Percentiles rank a stretch among this genome's conserved stretches.
These are phyloP conservation scores for Sideroxylon spinosum DNA, from an alignment of 179 eudicot species.

Conservation along the genomic window DNA sequence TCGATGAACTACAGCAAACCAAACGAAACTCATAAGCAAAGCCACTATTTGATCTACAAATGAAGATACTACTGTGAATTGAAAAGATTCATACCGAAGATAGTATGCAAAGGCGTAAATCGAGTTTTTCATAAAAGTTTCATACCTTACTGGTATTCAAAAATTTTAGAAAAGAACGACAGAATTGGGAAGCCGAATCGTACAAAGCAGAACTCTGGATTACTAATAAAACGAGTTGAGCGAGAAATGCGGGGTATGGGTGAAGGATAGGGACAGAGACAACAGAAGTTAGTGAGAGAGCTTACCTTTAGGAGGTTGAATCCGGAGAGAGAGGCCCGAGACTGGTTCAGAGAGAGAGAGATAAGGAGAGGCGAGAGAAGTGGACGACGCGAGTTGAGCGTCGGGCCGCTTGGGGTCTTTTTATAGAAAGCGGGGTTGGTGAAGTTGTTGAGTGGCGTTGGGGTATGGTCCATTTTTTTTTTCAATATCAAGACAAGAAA, in stretches of 20 bases:
- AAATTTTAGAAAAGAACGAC: not conserved
- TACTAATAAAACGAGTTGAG: not conserved
- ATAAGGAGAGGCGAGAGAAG: not conserved
- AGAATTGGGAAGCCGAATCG: not conserved
- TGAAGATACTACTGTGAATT: not conserved
- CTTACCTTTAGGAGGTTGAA: conserved; percentile 16
- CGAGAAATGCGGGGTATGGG: not conserved
- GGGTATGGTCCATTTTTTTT: too few species aligned
- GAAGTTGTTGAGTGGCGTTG: not conserved
- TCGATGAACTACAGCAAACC: not conserved
- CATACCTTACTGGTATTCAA: not conserved
- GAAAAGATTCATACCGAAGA: not conserved
- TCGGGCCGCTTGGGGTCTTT: not conserved
- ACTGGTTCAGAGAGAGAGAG: conserved; percentile 1
- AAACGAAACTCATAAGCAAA: not conserved
- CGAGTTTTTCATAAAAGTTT: not conserved
- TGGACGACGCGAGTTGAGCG: not conserved
- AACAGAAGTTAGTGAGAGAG: not conserved
- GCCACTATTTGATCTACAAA: not conserved
- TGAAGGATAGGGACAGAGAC: not conserved
- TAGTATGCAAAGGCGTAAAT: not conserved
- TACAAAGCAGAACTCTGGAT: not conserved
- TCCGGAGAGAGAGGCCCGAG: not conserved
- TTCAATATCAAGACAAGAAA: too few species aligned
- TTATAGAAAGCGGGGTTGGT: not conserved